A percentile compares a stretch with the other conserved stretches of the same genome.
Evolutionary conservation across 176 grass and related monocot species (phyloP).

Genomic region (Hordeum marinum): DNA sequence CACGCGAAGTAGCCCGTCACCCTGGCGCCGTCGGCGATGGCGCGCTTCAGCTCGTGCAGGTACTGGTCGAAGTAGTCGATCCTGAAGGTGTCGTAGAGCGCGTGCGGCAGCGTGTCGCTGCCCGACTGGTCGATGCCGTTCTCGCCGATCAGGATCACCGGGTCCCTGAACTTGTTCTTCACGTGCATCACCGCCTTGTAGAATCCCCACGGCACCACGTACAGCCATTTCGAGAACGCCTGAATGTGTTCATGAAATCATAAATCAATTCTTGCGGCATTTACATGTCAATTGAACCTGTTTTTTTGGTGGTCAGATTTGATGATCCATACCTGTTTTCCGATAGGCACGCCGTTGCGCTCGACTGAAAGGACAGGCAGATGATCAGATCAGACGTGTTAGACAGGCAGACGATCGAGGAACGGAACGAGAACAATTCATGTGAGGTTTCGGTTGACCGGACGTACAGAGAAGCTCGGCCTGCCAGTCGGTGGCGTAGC

Average conservation of each 20-base stretch:
- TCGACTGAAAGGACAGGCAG: slow-evolving; percentile 30
- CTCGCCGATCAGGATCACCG: slow-evolving; percentile 64
- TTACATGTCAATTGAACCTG: not conserved
- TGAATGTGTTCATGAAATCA: slow-evolving; percentile 22
- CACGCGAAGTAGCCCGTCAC: slow-evolving; percentile 52
- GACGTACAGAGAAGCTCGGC: slow-evolving; percentile 49
- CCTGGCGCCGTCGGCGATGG: slow-evolving; percentile 24
- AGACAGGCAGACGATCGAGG: not conserved
- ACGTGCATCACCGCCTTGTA: slow-evolving; percentile 83
- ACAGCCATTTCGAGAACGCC: slow-evolving; percentile 71
- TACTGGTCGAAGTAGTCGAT: slow-evolving; percentile 55
- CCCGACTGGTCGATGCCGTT: slow-evolving; percentile 68
- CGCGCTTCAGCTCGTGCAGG: slow-evolving; percentile 36
- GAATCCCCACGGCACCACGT: slow-evolving; percentile 84
- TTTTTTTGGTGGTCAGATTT: too few species aligned
- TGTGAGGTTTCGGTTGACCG: too few species aligned
- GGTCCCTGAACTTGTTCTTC: slow-evolving; percentile 65
- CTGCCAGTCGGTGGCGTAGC: slow-evolving; percentile 68
- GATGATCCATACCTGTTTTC: slow-evolving; percentile 41
- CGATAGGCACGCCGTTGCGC: slow-evolving; percentile 55
- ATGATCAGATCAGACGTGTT: not conserved
- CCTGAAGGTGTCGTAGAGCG: slow-evolving; percentile 34
- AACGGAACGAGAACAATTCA: too few species aligned
- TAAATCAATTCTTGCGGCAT: not conserved
- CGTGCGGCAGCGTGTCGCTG: slow-evolving; percentile 27